Evolutionary conservation across 345 rosid species (phyloP).

Genomic region (Turnera subulata): DNA sequence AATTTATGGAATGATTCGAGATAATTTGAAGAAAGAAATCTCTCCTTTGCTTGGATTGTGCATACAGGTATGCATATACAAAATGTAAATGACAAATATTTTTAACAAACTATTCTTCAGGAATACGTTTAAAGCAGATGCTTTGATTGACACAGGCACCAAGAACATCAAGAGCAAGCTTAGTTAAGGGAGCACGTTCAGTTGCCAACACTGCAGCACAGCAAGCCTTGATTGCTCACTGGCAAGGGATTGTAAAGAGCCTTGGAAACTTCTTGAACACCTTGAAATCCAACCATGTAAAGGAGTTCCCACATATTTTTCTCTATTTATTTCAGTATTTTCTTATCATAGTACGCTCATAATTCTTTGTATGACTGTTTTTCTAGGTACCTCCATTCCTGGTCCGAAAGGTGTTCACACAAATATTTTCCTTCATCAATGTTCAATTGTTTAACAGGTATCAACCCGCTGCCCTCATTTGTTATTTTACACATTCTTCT

Average conservation of each 20-base stretch:
- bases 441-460: constrained; percentile 97
- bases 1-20: constrained; percentile 95
- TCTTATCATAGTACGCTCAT: neutral
- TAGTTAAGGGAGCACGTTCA: constrained; percentile 87
- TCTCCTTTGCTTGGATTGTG: constrained; percentile 95
- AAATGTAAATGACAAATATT: constrained; percentile 7
- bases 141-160: constrained; percentile 61
- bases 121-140: neutral
- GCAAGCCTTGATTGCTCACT: constrained; percentile 86
- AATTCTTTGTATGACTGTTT: neutral
- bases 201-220: constrained; percentile 78
- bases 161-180: constrained; percentile 93
- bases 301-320: neutral
- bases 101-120: too few species aligned
- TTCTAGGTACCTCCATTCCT: constrained; percentile 88
- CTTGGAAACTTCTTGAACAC: constrained; percentile 82
- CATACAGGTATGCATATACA: constrained; percentile 56
- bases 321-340: neutral
- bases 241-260: constrained; percentile 97
- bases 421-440: constrained; percentile 93
- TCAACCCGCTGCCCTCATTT: neutral
- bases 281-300: constrained; percentile 68
- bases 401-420: constrained; percentile 91
- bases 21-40: constrained; percentile 92
- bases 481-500: neutral